A percentile compares a stretch with the other conserved stretches of the same genome.
phyloP scores from a whole-genome alignment of 345 rosid genomes.

The Boechera retrofracta region DNA sequence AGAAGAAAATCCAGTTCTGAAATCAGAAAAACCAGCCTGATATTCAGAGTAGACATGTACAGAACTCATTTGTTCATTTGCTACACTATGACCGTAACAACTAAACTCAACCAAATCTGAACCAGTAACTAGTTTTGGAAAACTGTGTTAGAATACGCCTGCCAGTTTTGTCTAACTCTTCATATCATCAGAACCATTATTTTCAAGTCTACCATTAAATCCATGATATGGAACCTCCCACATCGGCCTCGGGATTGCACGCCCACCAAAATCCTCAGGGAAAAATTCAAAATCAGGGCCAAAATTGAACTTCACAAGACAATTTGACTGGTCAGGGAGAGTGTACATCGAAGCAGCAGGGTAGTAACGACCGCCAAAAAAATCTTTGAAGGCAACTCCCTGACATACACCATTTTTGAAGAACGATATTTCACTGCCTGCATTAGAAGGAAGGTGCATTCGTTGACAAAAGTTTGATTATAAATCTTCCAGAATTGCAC shows the following conservation, averaged over 20 bases:
- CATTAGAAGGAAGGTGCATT: constrained; percentile 34
- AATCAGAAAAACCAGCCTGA: constrained; percentile 32
- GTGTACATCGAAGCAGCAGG: constrained; percentile 99
- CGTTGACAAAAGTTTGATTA: neutral
- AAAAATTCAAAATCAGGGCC: constrained; percentile 84
- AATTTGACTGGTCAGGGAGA: constrained; percentile 88
- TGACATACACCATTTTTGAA: constrained; percentile 87
- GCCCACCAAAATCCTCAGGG: constrained; percentile 73
- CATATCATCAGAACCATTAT: constrained; percentile 64
- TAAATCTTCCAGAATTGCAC: neutral
- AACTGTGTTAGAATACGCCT: constrained; percentile 37
- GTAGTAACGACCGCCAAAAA: constrained; percentile 83
- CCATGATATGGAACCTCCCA: constrained; percentile 80
- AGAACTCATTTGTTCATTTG: constrained; percentile 40
- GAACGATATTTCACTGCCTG: constrained; percentile 97
- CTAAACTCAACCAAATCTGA: constrained; percentile 25
- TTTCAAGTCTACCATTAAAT: constrained; percentile 62
- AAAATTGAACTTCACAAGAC: constrained; percentile 87
- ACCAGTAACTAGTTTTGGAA: constrained; percentile 30
- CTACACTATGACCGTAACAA: constrained; percentile 42
- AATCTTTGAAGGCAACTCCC: constrained; percentile 90
- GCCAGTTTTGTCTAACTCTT: constrained; percentile 54
- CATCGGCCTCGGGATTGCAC: constrained; percentile 75
- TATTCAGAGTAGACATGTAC: constrained; percentile 34
- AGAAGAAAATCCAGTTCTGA: constrained; percentile 26